Evolutionary conservation across 108 stramenopile genomes (phyloP).

Genomic region (Cyclotella sp.): DNA sequence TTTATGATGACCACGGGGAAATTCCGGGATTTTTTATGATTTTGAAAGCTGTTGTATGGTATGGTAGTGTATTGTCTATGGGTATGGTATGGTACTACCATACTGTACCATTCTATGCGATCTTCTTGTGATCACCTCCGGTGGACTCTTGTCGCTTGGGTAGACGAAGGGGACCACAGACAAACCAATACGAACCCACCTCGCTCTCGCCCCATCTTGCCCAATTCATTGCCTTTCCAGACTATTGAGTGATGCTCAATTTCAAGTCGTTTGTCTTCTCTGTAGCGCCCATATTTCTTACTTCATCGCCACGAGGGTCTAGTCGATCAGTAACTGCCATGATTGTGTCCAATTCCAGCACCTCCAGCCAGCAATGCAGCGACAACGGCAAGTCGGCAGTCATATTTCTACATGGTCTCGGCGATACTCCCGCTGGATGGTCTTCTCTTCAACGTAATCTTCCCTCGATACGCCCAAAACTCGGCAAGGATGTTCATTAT

Average conservation of each 20-base stretch:
- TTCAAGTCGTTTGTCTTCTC: constrained; percentile 4
- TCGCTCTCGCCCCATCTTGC: too few relatives aligned
- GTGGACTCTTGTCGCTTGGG: too few relatives aligned
- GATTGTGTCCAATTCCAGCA: constrained; percentile 29
- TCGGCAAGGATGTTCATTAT: constrained; percentile 62
- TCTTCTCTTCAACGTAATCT: constrained; percentile 56
- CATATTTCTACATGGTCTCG: constrained; percentile 84
- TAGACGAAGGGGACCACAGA: too few relatives aligned
- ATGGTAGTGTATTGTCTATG: too few relatives aligned
- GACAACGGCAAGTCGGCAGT: constrained; percentile 48
- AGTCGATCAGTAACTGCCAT: not conserved
- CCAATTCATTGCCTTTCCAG: too few relatives aligned
- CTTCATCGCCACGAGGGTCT: constrained; percentile 16
- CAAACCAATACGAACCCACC: too few relatives aligned
- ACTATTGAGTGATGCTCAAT: not conserved
- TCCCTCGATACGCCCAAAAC: constrained; percentile 57
- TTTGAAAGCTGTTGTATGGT: too few relatives aligned
- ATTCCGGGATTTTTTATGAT: too few relatives aligned
- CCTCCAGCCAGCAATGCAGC: constrained; percentile 27
- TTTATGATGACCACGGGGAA: too few relatives aligned
- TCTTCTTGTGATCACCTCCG: too few relatives aligned
- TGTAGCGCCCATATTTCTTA: constrained; percentile 8
- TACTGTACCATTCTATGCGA: too few relatives aligned
- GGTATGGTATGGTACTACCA: too few relatives aligned
- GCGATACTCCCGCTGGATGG: constrained; percentile 85